Evolutionary conservation across 2,329 filamentous ascomycete species (phyloP).

Genomic region (Sarocladium oryzae): DNA sequence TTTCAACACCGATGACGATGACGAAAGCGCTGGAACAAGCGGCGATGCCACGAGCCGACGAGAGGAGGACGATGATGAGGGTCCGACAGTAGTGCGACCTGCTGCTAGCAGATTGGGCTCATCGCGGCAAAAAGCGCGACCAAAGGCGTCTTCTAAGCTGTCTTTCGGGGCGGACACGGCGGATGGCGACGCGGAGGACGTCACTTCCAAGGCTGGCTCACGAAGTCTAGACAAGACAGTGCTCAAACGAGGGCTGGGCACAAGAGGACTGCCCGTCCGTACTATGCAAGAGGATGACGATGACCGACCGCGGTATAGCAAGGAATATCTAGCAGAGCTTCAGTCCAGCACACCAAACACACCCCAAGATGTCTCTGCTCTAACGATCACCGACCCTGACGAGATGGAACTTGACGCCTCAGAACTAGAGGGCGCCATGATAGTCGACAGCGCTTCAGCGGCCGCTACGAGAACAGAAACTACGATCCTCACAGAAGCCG

Average conservation of each 20-base stretch:
- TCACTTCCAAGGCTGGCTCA: slow-evolving; percentile 52
- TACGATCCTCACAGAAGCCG: slow-evolving; percentile 69
- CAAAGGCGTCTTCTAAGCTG: slow-evolving; percentile 51
- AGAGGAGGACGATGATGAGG: slow-evolving; percentile 35
- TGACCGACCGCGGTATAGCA: slow-evolving; percentile 73
- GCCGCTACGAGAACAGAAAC: slow-evolving; percentile 23
- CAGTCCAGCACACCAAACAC: slow-evolving; percentile 80
- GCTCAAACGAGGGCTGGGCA: slow-evolving; percentile 42
- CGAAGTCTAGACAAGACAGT: slow-evolving; percentile 63
- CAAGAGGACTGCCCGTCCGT: slow-evolving; percentile 48
- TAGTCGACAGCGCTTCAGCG: slow-evolving; percentile 47
- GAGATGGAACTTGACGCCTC: slow-evolving; percentile 52
- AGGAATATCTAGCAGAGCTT: slow-evolving; percentile 79
- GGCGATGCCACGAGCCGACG: slow-evolving; percentile 21
- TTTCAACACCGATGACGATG: slow-evolving; percentile 40
- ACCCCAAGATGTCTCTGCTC: slow-evolving; percentile 54
- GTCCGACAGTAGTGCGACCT: slow-evolving; percentile 44
- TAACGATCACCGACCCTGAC: slow-evolving; percentile 38
- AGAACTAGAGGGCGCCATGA: slow-evolving; percentile 56
- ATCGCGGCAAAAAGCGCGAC: slow-evolving; percentile 60
- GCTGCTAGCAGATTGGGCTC: slow-evolving; percentile 36
- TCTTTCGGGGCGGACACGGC: slow-evolving; percentile 65
- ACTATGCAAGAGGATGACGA: slow-evolving; percentile 56
- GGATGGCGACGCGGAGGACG: slow-evolving; percentile 35
- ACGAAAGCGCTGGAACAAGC: slow-evolving; percentile 15